phyloP scores from a whole-genome alignment of 345 rosid genomes.

The Euphorbia peplus region DNA sequence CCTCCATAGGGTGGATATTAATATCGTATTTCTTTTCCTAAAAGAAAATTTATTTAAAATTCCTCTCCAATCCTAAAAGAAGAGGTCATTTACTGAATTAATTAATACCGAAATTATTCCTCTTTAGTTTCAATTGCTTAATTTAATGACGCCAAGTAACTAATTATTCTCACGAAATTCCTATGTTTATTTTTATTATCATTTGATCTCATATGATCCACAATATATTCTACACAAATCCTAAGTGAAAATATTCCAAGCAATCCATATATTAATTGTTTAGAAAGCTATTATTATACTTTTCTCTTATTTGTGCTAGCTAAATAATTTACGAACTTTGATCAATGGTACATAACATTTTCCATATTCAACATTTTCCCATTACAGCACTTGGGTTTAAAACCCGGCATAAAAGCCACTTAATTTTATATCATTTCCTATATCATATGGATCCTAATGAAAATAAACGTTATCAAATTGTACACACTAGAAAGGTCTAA shows the following conservation, averaged over 20 bases:
- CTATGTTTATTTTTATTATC: background rate
- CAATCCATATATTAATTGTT: background rate
- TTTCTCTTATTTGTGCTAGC: background rate
- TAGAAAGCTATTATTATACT: background rate
- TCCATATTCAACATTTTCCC: background rate
- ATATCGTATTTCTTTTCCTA: too few species aligned
- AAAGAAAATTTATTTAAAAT: too few species aligned
- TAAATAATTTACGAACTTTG: background rate
- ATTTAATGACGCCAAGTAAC: background rate
- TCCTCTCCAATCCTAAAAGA: background rate
- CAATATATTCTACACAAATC: too few species aligned
- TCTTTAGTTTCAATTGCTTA: background rate
- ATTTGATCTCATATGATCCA: background rate
- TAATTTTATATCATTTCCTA: too few species aligned
- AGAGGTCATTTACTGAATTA: background rate
- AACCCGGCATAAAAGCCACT: too few species aligned
- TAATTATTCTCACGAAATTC: slow-evolving; percentile 4
- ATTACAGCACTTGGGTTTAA: too few species aligned
- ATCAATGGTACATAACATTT: background rate
- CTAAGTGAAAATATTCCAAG: background rate
- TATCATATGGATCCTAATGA: too few species aligned
- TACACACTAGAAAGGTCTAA: too few species aligned
- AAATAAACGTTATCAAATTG: too few species aligned
- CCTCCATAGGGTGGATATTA: too few species aligned
- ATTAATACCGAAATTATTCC: background rate